Conservation (phyloP, 768 basidiomycete genomes). For the Lactarius akahatsu region DNA sequence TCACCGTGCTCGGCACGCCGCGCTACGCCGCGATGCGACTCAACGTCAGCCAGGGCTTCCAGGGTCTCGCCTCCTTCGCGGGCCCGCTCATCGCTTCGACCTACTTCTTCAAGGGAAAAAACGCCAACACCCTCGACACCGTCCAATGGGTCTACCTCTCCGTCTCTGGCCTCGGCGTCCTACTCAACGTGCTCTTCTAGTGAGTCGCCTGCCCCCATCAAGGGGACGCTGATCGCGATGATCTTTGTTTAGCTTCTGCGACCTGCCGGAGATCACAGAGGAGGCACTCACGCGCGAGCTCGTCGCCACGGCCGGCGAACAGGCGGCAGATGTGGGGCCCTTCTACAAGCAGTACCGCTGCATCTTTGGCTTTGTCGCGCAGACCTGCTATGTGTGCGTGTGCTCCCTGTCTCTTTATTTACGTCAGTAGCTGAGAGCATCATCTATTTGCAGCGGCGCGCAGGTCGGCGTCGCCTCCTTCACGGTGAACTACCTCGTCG, state of each 20-base stretch:
- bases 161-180: slow-evolving; percentile 59
- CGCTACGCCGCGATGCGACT: slow-evolving; percentile 72
- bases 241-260: slow-evolving; percentile 49
- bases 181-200: slow-evolving; percentile 66
- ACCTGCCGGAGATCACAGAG: slow-evolving; percentile 69
- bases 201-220: slow-evolving; percentile 34
- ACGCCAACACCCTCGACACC: slow-evolving; percentile 59
- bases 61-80: slow-evolving; percentile 70
- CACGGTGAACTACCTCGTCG: slow-evolving; percentile 68
- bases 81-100: slow-evolving; percentile 74
- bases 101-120: slow-evolving; percentile 70
- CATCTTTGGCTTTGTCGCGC: slow-evolving; percentile 70
- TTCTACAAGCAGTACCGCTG: slow-evolving; percentile 72
- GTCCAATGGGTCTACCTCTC: slow-evolving; percentile 73
- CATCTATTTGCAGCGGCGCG: slow-evolving; percentile 45
- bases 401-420: neutral
- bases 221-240: neutral
- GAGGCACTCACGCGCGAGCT: slow-evolving; percentile 58
- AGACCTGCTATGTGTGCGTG: slow-evolving; percentile 62
- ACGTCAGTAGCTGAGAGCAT: slow-evolving; percentile 7
- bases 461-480: slow-evolving; percentile 67
- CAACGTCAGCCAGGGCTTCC: slow-evolving; percentile 79
- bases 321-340: slow-evolving; percentile 44
- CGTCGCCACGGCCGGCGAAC: slow-evolving; percentile 40
- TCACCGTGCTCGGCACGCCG: slow-evolving; percentile 63